Percentiles rank a stretch among this genome's conserved stretches.
phyloP scores from a whole-genome alignment of 768 basidiomycete genomes.

The Cubamyces lactineus region DNA sequence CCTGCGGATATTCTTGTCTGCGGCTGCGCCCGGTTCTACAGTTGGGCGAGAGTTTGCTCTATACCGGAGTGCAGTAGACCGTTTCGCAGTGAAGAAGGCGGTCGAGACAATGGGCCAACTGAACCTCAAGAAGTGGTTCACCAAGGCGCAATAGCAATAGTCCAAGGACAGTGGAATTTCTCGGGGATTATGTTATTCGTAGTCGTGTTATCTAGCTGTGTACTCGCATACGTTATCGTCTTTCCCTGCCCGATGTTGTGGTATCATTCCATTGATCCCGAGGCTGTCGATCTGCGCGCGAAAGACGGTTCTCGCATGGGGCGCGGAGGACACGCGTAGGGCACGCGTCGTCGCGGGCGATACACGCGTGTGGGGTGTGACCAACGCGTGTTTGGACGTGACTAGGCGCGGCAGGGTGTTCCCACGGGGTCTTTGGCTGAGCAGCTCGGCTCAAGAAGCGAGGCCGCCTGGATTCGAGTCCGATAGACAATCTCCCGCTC shows the following conservation, averaged over 20 bases:
- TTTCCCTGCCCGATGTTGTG: not conserved
- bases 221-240: slow-evolving; percentile 2
- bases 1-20: slow-evolving; percentile 57
- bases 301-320: not conserved
- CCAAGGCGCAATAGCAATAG: slow-evolving; percentile 56
- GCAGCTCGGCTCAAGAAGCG: slow-evolving; percentile 1
- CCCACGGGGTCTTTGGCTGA: slow-evolving; percentile 10
- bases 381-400: slow-evolving; percentile 18
- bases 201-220: slow-evolving; percentile 4
- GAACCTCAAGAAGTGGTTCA: slow-evolving; percentile 79
- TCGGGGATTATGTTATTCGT: not conserved
- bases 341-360: slow-evolving; percentile 10
- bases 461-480: not conserved
- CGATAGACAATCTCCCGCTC: not conserved
- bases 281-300: not conserved
- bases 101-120: slow-evolving; percentile 69
- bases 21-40: slow-evolving; percentile 50
- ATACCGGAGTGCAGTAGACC: slow-evolving; percentile 67
- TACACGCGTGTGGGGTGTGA: slow-evolving; percentile 19
- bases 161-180: slow-evolving; percentile 9
- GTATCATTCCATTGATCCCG: slow-evolving; percentile 2
- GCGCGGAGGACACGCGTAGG: slow-evolving; percentile 9
- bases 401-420: slow-evolving; percentile 6
- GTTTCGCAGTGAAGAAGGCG: slow-evolving; percentile 67
- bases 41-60: slow-evolving; percentile 73